Evolutionary conservation across 441 rosid genomes (phyloP).

Genomic region (Sinapis alba): DNA sequence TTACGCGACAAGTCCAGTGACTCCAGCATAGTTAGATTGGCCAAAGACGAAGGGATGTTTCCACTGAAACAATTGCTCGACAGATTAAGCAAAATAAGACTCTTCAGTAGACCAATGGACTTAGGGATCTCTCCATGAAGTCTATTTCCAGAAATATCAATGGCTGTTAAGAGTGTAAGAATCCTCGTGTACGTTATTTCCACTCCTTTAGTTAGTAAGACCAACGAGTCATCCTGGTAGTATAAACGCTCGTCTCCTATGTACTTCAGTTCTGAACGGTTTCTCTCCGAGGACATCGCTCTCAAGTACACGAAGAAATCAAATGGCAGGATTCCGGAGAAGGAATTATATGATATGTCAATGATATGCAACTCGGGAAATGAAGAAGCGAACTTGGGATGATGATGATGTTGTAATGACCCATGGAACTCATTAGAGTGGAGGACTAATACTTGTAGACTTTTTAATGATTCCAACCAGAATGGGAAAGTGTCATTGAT

Average conservation of each 20-base stretch:
- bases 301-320: not conserved
- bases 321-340: not conserved
- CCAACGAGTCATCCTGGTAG: not conserved
- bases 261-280: not conserved
- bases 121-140: not conserved
- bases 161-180: not conserved
- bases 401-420: not conserved
- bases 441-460: not conserved
- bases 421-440: not conserved
- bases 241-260: not conserved
- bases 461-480: not conserved
- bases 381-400: not conserved
- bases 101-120: conserved; percentile 10
- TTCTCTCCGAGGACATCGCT: not conserved
- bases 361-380: conserved; percentile 6
- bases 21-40: conserved; percentile 3
- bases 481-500: not conserved
- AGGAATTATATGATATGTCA: conserved; percentile 4
- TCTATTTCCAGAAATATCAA: not conserved
- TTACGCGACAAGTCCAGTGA: not conserved
- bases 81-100: not conserved
- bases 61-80: conserved; percentile 5
- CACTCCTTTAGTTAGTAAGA: not conserved
- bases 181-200: not conserved
- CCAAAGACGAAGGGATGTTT: conserved; percentile 1